Evolutionary conservation across 2,329 filamentous ascomycete species (phyloP).

Genomic region (Davidsoniella virescens): DNA sequence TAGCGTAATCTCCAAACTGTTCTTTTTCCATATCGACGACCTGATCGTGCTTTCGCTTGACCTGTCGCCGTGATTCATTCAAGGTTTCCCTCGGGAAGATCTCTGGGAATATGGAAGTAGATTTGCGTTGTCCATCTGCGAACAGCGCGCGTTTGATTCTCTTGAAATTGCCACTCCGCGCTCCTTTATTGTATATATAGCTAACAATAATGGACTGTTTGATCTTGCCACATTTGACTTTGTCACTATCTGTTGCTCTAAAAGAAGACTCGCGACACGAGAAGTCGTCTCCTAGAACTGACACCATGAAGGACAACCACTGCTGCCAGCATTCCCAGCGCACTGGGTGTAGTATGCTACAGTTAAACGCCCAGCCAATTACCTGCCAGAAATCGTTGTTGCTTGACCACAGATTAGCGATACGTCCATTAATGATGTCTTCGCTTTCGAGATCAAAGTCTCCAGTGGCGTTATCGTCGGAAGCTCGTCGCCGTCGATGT

Average conservation of each 20-base stretch:
- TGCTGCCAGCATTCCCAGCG: slow-evolving; percentile 70
- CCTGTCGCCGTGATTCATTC: slow-evolving; percentile 20
- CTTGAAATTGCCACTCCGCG: slow-evolving; percentile 30
- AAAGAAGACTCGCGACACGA: background rate
- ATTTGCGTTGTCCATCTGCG: slow-evolving; percentile 42
- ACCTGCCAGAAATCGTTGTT: slow-evolving; percentile 80
- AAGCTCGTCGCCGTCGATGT: slow-evolving; percentile 20
- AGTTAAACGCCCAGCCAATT: slow-evolving; percentile 87
- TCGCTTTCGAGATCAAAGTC: slow-evolving; percentile 29
- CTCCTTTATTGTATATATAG: slow-evolving; percentile 35
- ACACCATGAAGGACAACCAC: slow-evolving; percentile 68
- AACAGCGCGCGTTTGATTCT: slow-evolving; percentile 51
- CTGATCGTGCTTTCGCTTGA: slow-evolving; percentile 32
- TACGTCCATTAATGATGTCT: slow-evolving; percentile 37
- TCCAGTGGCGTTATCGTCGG: slow-evolving; percentile 25
- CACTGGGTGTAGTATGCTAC: slow-evolving; percentile 53
- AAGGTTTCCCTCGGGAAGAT: slow-evolving; percentile 48
- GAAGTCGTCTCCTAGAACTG: slow-evolving; percentile 30
- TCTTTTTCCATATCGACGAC: slow-evolving; percentile 42
- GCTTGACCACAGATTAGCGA: slow-evolving; percentile 58
- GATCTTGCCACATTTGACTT: background rate
- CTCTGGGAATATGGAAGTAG: slow-evolving; percentile 41
- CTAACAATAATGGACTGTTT: background rate
- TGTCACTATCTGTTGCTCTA: too few species aligned
- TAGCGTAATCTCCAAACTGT: slow-evolving; percentile 40